Base-by-base conservation (phyloP, 345 rosid species). In the Combretum micranthum region DNA sequence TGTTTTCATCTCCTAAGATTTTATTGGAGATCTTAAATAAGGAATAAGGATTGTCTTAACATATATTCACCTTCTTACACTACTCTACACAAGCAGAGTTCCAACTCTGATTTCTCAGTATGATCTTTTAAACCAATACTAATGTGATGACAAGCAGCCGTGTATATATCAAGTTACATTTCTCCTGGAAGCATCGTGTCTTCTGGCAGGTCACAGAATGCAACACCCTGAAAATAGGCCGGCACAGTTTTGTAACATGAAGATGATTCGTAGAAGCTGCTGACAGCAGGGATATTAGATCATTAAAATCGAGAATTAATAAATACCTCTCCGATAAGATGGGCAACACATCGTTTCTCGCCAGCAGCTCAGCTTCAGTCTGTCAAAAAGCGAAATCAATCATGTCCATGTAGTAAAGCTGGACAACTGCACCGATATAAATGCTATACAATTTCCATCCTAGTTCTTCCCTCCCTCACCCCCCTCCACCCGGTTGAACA, bases 121-220 rank as follows among this genome's bases (percentile, higher is more conserved):
- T 20, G 26, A 15, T 18, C n/a, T 13, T n/a, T n/a, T 17, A 21
- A 50, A 44, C 3, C 42, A 39, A 57, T 13, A 58, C 39, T 6
- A 15, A 12, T 44, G 12, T 25, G 32, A 50, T 26, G 64, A 52
- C 59, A 56, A 62, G 46, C 12, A n/a, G 15, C 64, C 45, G 48
- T 42, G 52, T 50, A 25, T 49, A 57, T 16, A 11, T 16, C 6
- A 15, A 4, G 44, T 77, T 76, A 93, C 88, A 93, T 86, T 70
- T 93, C 99, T 45, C 99, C 99, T 1, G 99, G 99, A 76, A 93
- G 99, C 99, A 89, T 93, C 8, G 99, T 89, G 73, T 93, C 99
- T 69, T 82, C 97, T 0, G 92, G 94, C 59, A 93, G 83, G 77
- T 93, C 97, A 70, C 99, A 89, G 73, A 14, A 79, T 47, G 88